phyloP scores from a whole-genome alignment of 768 basidiomycete genomes.

The Lactifluus echinatus region DNA sequence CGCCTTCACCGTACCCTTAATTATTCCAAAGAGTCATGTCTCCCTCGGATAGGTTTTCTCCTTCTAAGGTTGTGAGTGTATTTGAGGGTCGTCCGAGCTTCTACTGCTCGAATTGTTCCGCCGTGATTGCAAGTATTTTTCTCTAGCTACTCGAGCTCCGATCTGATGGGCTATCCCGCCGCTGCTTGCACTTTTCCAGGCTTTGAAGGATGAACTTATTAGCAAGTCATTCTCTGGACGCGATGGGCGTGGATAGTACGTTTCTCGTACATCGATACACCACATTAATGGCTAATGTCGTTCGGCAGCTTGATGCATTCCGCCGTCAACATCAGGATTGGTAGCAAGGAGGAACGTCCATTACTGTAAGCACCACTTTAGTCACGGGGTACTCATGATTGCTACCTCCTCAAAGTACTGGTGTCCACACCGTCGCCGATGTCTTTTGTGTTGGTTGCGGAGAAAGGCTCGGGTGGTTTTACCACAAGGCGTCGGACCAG shows the following conservation, averaged over 20 bases:
- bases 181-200: slow-evolving; percentile 31
- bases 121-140: slow-evolving; percentile 48
- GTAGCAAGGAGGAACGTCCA: slow-evolving; percentile 63
- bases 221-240: slow-evolving; percentile 80
- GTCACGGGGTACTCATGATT: not conserved
- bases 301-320: slow-evolving; percentile 60
- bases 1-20: not conserved
- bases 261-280: slow-evolving; percentile 15
- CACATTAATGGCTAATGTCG: slow-evolving; percentile 1
- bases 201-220: slow-evolving; percentile 76
- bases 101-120: slow-evolving; percentile 61
- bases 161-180: slow-evolving; percentile 1
- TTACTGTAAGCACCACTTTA: slow-evolving; percentile 42
- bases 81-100: slow-evolving; percentile 62
- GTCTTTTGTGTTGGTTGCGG: slow-evolving; percentile 73
- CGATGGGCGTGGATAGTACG: slow-evolving; percentile 75
- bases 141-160: not conserved
- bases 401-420: slow-evolving; percentile 42
- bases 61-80: slow-evolving; percentile 46
- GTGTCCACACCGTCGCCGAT: slow-evolving; percentile 75
- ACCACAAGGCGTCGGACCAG: slow-evolving; percentile 66
- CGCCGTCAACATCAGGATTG: slow-evolving; percentile 65
- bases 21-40: not conserved
- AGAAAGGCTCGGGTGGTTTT: slow-evolving; percentile 75
- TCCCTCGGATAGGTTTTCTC: not conserved